These are phyloP conservation scores for Neoascochyta sp. DNA, from an alignment of 2,329 filamentous ascomycete genomes.

Conservation along the genomic window DNA sequence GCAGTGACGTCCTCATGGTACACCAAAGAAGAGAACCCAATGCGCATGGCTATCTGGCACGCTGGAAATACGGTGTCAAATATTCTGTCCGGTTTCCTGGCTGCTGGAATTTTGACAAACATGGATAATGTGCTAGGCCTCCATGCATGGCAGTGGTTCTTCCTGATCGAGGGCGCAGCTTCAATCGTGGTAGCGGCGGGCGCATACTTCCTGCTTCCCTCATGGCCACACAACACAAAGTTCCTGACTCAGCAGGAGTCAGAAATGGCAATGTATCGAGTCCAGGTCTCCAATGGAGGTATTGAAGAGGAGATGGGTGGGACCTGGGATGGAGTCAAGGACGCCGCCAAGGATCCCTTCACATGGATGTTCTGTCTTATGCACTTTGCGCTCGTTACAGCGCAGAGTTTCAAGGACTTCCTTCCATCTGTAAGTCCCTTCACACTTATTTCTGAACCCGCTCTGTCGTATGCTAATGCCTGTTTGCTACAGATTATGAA, in stretches of 20 bases:
- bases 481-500: slow-evolving; percentile 13
- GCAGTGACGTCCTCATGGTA: slow-evolving; percentile 45
- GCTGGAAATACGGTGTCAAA: slow-evolving; percentile 47
- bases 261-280: slow-evolving; percentile 27
- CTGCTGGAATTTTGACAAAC: slow-evolving; percentile 45
- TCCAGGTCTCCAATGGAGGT: slow-evolving; percentile 28
- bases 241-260: slow-evolving; percentile 12
- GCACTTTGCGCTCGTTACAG: slow-evolving; percentile 38
- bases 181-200: slow-evolving; percentile 41
- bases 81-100: slow-evolving; percentile 46
- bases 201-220: slow-evolving; percentile 39
- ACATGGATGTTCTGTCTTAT: slow-evolving; percentile 43
- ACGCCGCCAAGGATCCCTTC: slow-evolving; percentile 39
- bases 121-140: slow-evolving; percentile 43
- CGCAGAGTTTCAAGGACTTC: slow-evolving; percentile 34
- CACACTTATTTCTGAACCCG: background rate
- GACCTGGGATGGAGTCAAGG: slow-evolving; percentile 38
- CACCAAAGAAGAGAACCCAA: slow-evolving; percentile 44
- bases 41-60: slow-evolving; percentile 47
- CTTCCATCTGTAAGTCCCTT: slow-evolving; percentile 23
- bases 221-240: slow-evolving; percentile 9
- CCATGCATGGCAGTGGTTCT: slow-evolving; percentile 44
- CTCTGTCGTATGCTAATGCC: background rate
- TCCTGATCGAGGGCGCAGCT: slow-evolving; percentile 54
- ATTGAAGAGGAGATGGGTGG: slow-evolving; percentile 42